Percentiles rank a stretch among this genome's conserved stretches.
phyloP scores from a whole-genome alignment of 441 rosid genomes.

The Erodium moschatum region DNA sequence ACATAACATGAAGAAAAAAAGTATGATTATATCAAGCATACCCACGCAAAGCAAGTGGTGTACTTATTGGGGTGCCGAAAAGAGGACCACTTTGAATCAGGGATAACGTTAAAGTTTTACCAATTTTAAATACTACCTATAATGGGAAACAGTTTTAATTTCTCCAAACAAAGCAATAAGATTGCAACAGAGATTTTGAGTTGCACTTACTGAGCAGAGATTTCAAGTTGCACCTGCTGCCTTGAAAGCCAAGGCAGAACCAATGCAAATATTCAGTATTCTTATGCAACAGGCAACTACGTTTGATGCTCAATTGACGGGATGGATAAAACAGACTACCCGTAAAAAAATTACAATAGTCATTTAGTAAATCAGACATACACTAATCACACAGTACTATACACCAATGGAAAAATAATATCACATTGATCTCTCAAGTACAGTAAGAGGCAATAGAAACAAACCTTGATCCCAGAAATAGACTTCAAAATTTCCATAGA shows the following conservation, averaged over 20 bases:
- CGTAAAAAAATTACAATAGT: background rate
- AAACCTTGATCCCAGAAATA: slow-evolving; percentile 90
- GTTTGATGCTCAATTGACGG: background rate
- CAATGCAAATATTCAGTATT: background rate
- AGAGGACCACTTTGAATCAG: background rate
- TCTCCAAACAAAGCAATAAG: background rate
- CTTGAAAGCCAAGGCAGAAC: slow-evolving; percentile 1
- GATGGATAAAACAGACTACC: background rate
- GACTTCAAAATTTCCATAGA: slow-evolving; percentile 78
- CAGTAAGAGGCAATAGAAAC: slow-evolving; percentile 17
- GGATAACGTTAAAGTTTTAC: background rate
- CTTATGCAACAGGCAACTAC: background rate
- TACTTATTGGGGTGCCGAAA: background rate
- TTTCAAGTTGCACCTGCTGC: background rate
- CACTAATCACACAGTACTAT: background rate
- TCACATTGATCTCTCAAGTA: background rate
- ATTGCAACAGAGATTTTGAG: background rate
- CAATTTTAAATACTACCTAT: background rate
- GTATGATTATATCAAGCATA: background rate
- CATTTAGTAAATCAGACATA: slow-evolving; percentile 13
- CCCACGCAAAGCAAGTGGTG: background rate
- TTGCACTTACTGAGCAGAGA: background rate
- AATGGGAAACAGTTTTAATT: background rate
- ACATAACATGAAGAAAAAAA: background rate
- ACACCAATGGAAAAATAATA: slow-evolving; percentile 8